Conservation (phyloP, 1,284 basidiomycete species). For the Melampsora americana region DNA sequence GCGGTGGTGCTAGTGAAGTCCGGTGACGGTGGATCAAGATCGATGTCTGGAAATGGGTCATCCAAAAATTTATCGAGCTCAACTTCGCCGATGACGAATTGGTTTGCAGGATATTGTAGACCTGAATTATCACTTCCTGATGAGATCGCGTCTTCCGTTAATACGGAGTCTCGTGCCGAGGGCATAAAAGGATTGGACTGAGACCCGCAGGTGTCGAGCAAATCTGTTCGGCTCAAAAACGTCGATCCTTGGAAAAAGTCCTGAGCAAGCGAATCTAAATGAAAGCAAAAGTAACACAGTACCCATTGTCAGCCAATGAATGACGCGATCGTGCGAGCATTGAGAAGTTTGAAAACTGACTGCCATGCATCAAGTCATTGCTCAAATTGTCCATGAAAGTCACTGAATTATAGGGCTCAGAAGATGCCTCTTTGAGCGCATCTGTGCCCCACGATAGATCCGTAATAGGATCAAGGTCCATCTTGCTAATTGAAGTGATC, state of each 20-base stretch:
- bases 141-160: slow-evolving; percentile 7
- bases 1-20: not conserved
- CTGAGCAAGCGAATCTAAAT: too few species aligned
- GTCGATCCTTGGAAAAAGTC: too few species aligned
- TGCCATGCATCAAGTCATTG: not conserved
- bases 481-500: not conserved
- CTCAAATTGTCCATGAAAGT: slow-evolving; percentile 3
- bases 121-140: not conserved
- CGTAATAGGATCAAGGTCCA: not conserved
- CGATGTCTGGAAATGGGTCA: not conserved
- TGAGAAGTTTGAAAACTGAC: not conserved
- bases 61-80: not conserved
- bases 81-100: not conserved
- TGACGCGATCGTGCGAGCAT: not conserved
- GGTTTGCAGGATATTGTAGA: not conserved
- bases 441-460: not conserved
- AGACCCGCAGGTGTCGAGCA: too few species aligned
- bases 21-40: not conserved
- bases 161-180: not conserved
- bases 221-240: too few species aligned
- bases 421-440: not conserved
- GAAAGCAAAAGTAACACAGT: too few species aligned
- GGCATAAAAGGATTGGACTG: slow-evolving; percentile 1
- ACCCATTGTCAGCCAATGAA: too few species aligned
- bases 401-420: not conserved